These are phyloP conservation scores for Punctularia strigosozonata DNA, from an alignment of 768 basidiomycete species.

Conservation along the genomic window DNA sequence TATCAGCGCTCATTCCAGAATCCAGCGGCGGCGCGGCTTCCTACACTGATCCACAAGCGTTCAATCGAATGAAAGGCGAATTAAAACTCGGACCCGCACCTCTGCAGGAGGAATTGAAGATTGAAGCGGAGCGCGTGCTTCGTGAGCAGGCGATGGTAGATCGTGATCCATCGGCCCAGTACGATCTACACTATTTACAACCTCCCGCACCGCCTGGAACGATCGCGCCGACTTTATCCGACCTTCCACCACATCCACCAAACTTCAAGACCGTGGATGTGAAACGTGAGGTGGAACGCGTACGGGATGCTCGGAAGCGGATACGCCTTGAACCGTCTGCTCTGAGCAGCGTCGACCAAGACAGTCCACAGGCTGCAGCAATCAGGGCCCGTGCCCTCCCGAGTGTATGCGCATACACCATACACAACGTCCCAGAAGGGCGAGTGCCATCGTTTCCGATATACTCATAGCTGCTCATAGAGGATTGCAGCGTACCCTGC, in stretches of 20 bases:
- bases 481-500: constrained; percentile 57
- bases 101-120: constrained; percentile 64
- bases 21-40: constrained; percentile 34
- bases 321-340: constrained; percentile 79
- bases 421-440: constrained; percentile 96
- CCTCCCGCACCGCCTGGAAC: constrained; percentile 42
- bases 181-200: constrained; percentile 46
- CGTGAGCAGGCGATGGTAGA: constrained; percentile 75
- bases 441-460: constrained; percentile 25
- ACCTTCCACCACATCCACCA: constrained; percentile 72
- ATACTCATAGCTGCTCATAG: not conserved
- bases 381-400: constrained; percentile 64
- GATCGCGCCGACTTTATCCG: constrained; percentile 51
- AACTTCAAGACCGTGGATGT: constrained; percentile 81
- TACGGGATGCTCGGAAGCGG: constrained; percentile 84
- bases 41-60: constrained; percentile 53
- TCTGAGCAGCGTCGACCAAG: constrained; percentile 42
- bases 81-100: constrained; percentile 82
- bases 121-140: constrained; percentile 70
- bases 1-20: constrained; percentile 68
- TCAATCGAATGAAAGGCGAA: constrained; percentile 64
- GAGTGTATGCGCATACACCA: constrained; percentile 89
- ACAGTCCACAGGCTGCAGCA: constrained; percentile 44
- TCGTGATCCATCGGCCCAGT: constrained; percentile 53
- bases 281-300: constrained; percentile 79